Evolutionary conservation across 1,139 yeast species (phyloP), one percentile per base, ranked within the genome.

Genomic region (Yamadazyma kanchanaburiensis): DNA sequence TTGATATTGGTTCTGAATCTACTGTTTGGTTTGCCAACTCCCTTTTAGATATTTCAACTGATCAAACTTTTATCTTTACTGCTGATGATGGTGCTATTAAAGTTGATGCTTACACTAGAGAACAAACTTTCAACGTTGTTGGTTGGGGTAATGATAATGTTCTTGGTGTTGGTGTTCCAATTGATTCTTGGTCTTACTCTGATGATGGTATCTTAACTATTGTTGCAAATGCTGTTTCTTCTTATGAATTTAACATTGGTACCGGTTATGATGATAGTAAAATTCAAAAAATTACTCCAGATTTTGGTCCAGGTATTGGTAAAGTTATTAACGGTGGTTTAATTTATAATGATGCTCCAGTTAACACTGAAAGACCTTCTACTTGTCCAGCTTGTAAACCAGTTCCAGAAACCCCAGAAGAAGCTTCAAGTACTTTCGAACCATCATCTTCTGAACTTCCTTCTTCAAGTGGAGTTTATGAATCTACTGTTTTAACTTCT

Each of bases 141-240:
- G 63, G 62, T n/a, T 59, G 49, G 35, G 64, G 64, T 28, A 40
- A 42, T 31, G 56, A 56, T 8, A 59, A 55, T 30, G 34, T 41
- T n/a, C 45, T 58, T 30, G 55, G 57, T 24, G 30, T 55, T 19
- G 42, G 40, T 32, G 30, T 43, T 12, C 37, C 54, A 12, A 37
- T 53, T 39, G 25, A 15, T 4, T 28, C 37, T 9, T 33, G 38
- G 38, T 27, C 38, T 20, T 34, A 37, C 31, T 21, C 35, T 27
- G 39, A 30, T 9, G 39, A 32, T 5, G 58, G 55, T 32, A 30
- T 31, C 15, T 34, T 39, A 22, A 34, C 39, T 16, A 24, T 37
- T 20, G 22, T 19, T 5, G 30, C 34, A 12, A 37, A 37, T 21
- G 31, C 34, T 24, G 20, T 34, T 25, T 33, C 38, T 21, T 28